Conservation (phyloP, 768 basidiomycete species). For the Lyophyllum semitale region DNA sequence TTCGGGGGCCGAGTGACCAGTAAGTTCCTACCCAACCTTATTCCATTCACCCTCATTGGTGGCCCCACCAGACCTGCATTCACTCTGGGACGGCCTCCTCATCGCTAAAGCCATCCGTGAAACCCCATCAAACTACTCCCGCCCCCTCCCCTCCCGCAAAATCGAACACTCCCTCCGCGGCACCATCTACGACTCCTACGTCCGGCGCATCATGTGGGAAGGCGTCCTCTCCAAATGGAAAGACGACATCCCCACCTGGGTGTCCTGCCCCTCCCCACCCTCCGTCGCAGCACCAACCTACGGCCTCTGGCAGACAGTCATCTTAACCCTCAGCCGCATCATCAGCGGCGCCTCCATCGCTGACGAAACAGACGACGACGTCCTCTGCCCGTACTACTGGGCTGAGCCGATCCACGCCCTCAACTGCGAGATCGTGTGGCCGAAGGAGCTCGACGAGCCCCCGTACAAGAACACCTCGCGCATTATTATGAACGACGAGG, state of each 20-base stretch:
- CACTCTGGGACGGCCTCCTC: conserved; percentile 83
- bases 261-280: conserved; percentile 45
- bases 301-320: conserved; percentile 30
- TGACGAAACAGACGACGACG: conserved; percentile 48
- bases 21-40: conserved; percentile 32
- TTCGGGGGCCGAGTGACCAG: conserved; percentile 77
- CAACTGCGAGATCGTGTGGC: conserved; percentile 86
- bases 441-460: conserved; percentile 61
- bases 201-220: conserved; percentile 87
- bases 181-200: conserved; percentile 84
- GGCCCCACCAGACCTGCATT: conserved; percentile 69
- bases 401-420: conserved; percentile 68
- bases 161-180: conserved; percentile 72
- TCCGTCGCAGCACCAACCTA: neutral
- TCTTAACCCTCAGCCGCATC: conserved; percentile 22
- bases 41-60: neutral
- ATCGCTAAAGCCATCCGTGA: conserved; percentile 82
- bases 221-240: conserved; percentile 74
- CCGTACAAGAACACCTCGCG: conserved; percentile 31
- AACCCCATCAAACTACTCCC: conserved; percentile 74
- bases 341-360: conserved; percentile 8
- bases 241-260: conserved; percentile 62
- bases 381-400: conserved; percentile 81
- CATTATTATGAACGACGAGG: conserved; percentile 2
- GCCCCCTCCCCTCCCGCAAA: conserved; percentile 64